These are phyloP conservation scores for Phytophthora pseudosyringae DNA, from an alignment of 352 stramenopile species.

Conservation along the genomic window DNA sequence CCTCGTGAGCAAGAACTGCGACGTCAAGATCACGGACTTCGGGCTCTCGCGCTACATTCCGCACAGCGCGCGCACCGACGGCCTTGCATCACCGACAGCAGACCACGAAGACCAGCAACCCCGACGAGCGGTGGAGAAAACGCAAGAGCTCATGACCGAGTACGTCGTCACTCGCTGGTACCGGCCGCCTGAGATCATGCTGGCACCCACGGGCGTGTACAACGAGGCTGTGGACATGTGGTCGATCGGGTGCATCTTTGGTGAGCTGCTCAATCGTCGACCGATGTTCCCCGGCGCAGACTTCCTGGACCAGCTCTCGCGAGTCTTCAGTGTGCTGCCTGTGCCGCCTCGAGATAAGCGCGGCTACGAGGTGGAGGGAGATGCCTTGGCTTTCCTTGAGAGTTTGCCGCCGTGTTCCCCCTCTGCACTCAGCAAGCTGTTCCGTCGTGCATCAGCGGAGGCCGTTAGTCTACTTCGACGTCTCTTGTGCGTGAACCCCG, in stretches of 20 bases:
- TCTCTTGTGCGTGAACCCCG: conserved; percentile 91
- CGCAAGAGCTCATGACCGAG: conserved; percentile 80
- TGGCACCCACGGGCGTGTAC: conserved; percentile 80
- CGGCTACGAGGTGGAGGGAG: conserved; percentile 76
- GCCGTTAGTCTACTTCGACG: conserved; percentile 69
- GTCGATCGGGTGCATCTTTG: conserved; percentile 94
- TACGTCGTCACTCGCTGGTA: conserved; percentile 91
- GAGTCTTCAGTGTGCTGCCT: conserved; percentile 75
- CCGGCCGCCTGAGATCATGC: conserved; percentile 83
- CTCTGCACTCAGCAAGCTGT: conserved; percentile 68
- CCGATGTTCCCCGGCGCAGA: conserved; percentile 80
- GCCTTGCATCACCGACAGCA: conserved; percentile 6
- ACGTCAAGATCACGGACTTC: conserved; percentile 90
- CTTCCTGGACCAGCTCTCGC: conserved; percentile 84
- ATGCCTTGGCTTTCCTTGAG: conserved; percentile 81
- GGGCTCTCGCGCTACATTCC: conserved; percentile 79
- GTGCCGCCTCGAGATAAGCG: conserved; percentile 77
- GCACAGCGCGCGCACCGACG: conserved; percentile 31
- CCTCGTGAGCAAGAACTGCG: conserved; percentile 86
- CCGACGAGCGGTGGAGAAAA: conserved; percentile 50
- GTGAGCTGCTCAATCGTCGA: conserved; percentile 85
- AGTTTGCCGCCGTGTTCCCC: conserved; percentile 76
- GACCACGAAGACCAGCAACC: conserved; percentile 17
- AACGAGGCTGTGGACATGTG: conserved; percentile 88
- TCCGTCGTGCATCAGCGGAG: conserved; percentile 71